Conservation (phyloP, 306 rosid genomes). For the Fragaria iinumae region DNA sequence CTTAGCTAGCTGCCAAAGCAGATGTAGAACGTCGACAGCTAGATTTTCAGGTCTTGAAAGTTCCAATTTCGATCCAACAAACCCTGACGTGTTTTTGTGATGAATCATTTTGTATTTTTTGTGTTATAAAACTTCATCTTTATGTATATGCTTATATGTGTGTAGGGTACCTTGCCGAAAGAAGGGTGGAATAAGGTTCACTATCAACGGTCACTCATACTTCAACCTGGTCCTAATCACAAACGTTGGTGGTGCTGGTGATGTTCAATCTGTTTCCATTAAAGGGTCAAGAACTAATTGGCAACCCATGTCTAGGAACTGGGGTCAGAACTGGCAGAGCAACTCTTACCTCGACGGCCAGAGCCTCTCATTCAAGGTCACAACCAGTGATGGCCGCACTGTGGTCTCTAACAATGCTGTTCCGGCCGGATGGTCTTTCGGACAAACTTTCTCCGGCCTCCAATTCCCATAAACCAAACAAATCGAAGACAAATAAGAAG, state of each 20-base stretch:
- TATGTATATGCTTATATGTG: not conserved
- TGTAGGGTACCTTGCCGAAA: conserved; percentile 64
- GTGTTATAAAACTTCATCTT: not conserved
- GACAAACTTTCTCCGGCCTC: conserved; percentile 60
- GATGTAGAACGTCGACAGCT: not conserved
- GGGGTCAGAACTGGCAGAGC: conserved; percentile 96
- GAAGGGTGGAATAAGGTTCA: conserved; percentile 81
- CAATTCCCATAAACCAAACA: conserved; percentile 38
- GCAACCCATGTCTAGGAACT: conserved; percentile 71
- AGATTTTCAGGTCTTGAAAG: not conserved
- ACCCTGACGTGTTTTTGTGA: not conserved
- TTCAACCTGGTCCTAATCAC: conserved; percentile 70
- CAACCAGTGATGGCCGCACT: conserved; percentile 61
- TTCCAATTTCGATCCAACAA: not conserved
- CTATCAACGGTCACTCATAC: conserved; percentile 71
- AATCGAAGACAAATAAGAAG: not conserved
- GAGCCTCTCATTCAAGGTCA: conserved; percentile 66
- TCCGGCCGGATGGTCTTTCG: conserved; percentile 67
- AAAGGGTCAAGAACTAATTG: conserved; percentile 73
- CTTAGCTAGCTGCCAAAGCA: not conserved
- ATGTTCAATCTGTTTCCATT: conserved; percentile 61
- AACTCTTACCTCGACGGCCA: conserved; percentile 63
- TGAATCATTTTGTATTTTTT: not conserved
- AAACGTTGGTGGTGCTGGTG: conserved; percentile 87
- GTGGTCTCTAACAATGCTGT: conserved; percentile 46